These are phyloP conservation scores for Cutaneotrichosporon sp. DNA, from an alignment of 1,284 basidiomycete genomes.

Conservation along the genomic window DNA sequence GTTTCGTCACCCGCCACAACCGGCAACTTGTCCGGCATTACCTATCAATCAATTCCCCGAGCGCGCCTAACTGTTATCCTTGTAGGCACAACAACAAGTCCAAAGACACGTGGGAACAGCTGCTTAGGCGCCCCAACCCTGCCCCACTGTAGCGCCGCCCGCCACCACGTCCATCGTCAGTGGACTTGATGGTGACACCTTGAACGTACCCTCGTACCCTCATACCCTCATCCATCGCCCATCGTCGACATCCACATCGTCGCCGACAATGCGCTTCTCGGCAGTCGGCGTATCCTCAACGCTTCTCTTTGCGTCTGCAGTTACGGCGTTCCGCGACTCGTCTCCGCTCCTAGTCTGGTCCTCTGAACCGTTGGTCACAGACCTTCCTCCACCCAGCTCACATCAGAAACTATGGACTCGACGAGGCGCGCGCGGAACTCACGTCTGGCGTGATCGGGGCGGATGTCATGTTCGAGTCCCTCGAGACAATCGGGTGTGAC, in stretches of 20 bases:
- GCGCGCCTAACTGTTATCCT: not conserved
- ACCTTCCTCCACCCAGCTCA: constrained; percentile 10
- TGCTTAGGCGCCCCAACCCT: not conserved
- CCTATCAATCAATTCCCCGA: not conserved
- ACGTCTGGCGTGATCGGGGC: constrained; percentile 39
- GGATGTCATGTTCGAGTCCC: constrained; percentile 39
- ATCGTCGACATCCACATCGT: constrained; percentile 3
- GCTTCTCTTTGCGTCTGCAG: constrained; percentile 30
- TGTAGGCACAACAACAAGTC: not conserved
- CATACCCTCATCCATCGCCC: not conserved
- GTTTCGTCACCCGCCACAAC: not conserved
- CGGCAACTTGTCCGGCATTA: not conserved
- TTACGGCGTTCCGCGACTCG: constrained; percentile 42
- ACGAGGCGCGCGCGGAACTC: constrained; percentile 31
- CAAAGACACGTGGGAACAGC: not conserved
- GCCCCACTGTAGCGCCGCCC: not conserved
- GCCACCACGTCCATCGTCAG: constrained; percentile 1
- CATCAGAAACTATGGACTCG: constrained; percentile 33
- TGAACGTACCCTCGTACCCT: not conserved
- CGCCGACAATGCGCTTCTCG: constrained; percentile 32
- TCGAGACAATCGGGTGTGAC: constrained; percentile 45
- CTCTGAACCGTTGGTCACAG: constrained; percentile 37
- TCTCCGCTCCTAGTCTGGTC: constrained; percentile 48
- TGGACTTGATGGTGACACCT: not conserved
- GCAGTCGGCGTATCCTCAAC: constrained; percentile 29